phyloP scores from a whole-genome alignment of 2,329 filamentous ascomycete genomes.

The Chaetomium globosum region DNA sequence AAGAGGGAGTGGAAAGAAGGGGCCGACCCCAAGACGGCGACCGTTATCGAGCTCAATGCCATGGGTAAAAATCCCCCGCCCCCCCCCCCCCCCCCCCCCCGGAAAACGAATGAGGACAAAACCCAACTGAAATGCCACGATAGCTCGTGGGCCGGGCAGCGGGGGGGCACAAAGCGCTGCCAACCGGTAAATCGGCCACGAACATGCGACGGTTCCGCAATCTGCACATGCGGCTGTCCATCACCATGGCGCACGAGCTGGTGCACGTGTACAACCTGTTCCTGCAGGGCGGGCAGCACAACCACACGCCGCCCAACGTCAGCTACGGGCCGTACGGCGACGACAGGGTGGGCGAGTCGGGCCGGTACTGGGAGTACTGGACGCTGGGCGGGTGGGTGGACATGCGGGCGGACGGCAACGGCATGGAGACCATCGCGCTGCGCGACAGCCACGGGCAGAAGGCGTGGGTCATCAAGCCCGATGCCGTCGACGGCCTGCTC shows the following conservation, averaged over 20 bases:
- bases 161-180: not conserved
- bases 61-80: not conserved
- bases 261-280: conserved; percentile 19
- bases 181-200: not conserved
- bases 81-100: no score
- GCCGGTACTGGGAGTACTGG: conserved; percentile 22
- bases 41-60: not conserved
- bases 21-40: conserved; percentile 1
- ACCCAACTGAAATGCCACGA: not conserved
- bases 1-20: conserved; percentile 9
- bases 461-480: not conserved
- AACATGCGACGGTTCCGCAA: conserved; percentile 12
- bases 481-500: not conserved
- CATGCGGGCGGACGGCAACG: conserved; percentile 11
- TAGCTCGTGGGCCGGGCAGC: not conserved
- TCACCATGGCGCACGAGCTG: conserved; percentile 24
- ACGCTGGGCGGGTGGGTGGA: conserved; percentile 19
- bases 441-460: not conserved
- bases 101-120: no score
- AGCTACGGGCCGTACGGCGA: conserved; percentile 15
- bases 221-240: conserved; percentile 13
- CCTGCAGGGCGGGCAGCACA: not conserved
- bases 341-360: conserved; percentile 12
- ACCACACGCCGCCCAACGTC: conserved; percentile 18
- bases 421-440: conserved; percentile 13